Conservation (phyloP, 163 green algal species). For the Botryococcus braunii region DNA sequence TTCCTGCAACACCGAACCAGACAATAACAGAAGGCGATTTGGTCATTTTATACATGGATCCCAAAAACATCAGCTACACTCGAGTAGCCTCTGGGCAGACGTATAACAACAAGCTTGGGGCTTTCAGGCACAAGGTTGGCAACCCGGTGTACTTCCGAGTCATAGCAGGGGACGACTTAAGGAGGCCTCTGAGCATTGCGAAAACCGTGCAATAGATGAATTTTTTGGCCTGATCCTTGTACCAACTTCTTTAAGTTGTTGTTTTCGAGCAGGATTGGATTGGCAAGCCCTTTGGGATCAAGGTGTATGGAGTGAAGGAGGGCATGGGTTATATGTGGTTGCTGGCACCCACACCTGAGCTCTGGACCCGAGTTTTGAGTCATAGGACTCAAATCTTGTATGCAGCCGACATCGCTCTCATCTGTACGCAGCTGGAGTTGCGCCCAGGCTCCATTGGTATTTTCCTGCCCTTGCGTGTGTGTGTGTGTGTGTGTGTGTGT, state of each 20-base stretch:
- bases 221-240: not conserved
- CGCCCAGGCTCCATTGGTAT: constrained; percentile 58
- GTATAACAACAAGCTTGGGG: no score
- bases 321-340: constrained; percentile 66
- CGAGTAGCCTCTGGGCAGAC: no score
- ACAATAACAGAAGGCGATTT: constrained; percentile 65
- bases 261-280: constrained; percentile 64
- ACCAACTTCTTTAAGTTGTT: not conserved
- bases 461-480: not conserved
- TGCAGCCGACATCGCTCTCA: constrained; percentile 80
- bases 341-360: constrained; percentile 81
- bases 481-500: no score
- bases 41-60: constrained; percentile 71
- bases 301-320: constrained; percentile 27
- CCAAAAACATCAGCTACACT: constrained; percentile 37
- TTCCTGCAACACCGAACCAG: not conserved
- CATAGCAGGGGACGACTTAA: not conserved
- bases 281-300: constrained; percentile 64
- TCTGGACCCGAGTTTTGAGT: constrained; percentile 86
- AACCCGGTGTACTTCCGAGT: not conserved
- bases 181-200: not conserved
- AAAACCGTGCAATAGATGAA: not conserved
- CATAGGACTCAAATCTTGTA: constrained; percentile 99
- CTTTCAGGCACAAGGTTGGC: constrained; percentile 53
- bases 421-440: constrained; percentile 75